A percentile compares a stretch with the other conserved stretches of the same genome.
These are phyloP conservation scores for Pisolithus sp. DNA, from an alignment of 768 basidiomycete species.

Conservation along the genomic window DNA sequence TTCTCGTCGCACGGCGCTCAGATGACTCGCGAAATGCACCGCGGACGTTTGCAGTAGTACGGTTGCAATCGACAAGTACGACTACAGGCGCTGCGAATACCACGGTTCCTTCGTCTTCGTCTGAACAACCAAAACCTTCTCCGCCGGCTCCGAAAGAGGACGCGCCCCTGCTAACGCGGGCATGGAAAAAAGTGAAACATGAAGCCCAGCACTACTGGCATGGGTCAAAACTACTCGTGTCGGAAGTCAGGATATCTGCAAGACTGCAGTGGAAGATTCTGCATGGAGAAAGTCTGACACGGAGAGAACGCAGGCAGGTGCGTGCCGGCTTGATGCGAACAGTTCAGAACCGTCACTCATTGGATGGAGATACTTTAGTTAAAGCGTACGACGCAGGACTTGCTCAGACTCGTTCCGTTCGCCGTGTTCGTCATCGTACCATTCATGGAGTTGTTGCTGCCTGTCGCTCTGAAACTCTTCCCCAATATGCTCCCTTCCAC, in stretches of 20 bases:
- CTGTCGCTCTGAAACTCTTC: conserved; percentile 94
- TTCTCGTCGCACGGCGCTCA: conserved; percentile 7
- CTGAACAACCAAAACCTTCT: conserved; percentile 32
- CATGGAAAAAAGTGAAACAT: conserved; percentile 93
- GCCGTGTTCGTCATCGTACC: conserved; percentile 92
- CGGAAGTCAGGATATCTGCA: conserved; percentile 86
- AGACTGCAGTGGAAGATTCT: conserved; percentile 89
- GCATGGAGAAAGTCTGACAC: conserved; percentile 84
- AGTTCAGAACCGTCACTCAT: not conserved
- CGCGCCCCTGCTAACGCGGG: conserved; percentile 47
- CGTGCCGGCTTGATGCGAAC: conserved; percentile 7
- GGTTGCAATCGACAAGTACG: not conserved
- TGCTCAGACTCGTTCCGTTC: conserved; percentile 91
- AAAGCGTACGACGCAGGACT: conserved; percentile 87
- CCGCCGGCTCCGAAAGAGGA: conserved; percentile 44
- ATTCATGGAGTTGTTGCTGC: conserved; percentile 96
- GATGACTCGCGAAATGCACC: conserved; percentile 1
- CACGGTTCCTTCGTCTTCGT: conserved; percentile 11
- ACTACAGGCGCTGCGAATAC: not conserved
- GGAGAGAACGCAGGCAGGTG: conserved; percentile 91
- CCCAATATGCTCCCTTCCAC: conserved; percentile 99
- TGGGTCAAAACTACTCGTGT: conserved; percentile 87
- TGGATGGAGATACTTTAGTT: conserved; percentile 42
- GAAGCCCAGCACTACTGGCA: conserved; percentile 97
- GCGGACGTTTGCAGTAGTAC: not conserved